Percentiles rank a stretch among this genome's conserved stretches.
Evolutionary conservation across 2,329 filamentous ascomycete species (phyloP).

Genomic region (Pestalotiopsis sp.): DNA sequence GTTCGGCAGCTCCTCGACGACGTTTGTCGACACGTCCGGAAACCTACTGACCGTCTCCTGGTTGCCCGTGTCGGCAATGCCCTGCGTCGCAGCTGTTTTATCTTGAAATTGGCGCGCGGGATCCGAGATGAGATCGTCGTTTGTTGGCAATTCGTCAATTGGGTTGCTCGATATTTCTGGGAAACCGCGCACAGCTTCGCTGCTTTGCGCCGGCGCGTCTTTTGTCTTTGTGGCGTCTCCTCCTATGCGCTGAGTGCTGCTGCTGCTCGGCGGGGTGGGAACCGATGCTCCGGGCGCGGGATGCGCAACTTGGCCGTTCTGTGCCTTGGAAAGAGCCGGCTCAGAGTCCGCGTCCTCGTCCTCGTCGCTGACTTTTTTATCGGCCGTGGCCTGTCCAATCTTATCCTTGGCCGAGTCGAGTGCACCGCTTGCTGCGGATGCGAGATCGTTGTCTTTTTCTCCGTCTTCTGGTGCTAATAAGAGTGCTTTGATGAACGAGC

Average conservation of each 20-base stretch:
- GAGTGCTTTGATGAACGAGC: constrained; percentile 28
- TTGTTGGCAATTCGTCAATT: constrained; percentile 1
- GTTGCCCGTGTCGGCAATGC: neutral
- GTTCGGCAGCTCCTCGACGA: constrained; percentile 18
- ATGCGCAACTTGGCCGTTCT: neutral
- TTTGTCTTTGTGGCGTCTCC: neutral
- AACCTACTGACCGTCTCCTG: neutral
- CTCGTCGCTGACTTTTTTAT: constrained; percentile 10
- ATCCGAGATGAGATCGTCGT: neutral
- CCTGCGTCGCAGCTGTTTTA: neutral
- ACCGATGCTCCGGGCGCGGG: neutral
- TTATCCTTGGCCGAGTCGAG: neutral
- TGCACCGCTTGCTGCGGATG: neutral
- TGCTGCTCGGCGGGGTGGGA: neutral
- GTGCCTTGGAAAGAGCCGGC: neutral
- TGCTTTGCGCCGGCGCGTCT: neutral
- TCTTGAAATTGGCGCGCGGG: neutral
- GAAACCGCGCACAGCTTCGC: neutral
- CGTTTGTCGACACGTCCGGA: neutral
- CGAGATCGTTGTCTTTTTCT: neutral
- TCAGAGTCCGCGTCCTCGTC: neutral
- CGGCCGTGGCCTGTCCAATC: neutral
- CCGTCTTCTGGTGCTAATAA: constrained; percentile 13
- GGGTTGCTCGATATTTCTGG: neutral
- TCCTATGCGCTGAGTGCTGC: neutral